Conservation (phyloP, 345 rosid species). For the Iberis pinnata region DNA sequence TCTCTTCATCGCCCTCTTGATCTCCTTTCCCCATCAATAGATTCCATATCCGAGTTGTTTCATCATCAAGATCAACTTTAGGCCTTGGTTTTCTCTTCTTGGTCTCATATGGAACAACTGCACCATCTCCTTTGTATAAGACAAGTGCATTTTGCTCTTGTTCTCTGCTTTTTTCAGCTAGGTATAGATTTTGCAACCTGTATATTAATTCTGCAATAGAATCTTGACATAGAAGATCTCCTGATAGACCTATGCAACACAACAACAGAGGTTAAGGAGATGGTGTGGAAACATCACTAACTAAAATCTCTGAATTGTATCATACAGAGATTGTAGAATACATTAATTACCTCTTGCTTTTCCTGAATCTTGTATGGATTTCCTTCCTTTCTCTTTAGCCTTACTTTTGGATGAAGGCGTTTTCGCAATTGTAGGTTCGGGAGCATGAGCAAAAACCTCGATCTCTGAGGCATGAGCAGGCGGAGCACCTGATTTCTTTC, state of each 20-base stretch:
- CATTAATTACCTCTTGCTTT: slow-evolving; percentile 38
- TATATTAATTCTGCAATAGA: slow-evolving; percentile 42
- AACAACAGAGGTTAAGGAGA: slow-evolving; percentile 8
- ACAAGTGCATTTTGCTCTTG: slow-evolving; percentile 56
- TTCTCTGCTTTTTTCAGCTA: slow-evolving; percentile 34
- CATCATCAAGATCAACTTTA: slow-evolving; percentile 82
- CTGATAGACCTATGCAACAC: slow-evolving; percentile 32
- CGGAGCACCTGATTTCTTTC: slow-evolving; percentile 18
- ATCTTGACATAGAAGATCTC: slow-evolving; percentile 23
- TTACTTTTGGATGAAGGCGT: slow-evolving; percentile 26
- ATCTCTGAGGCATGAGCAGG: slow-evolving; percentile 23
- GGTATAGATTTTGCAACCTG: slow-evolving; percentile 39
- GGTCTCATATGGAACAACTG: slow-evolving; percentile 47
- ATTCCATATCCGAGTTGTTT: slow-evolving; percentile 81
- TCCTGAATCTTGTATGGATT: slow-evolving; percentile 21
- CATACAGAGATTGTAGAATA: slow-evolving; percentile 15
- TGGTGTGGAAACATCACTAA: slow-evolving; percentile 20
- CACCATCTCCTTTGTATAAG: slow-evolving; percentile 48
- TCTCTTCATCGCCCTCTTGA: slow-evolving; percentile 39
- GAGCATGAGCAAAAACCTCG: too few species aligned
- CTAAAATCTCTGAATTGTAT: slow-evolving; percentile 13
- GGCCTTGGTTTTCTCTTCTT: slow-evolving; percentile 68
- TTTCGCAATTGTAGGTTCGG: slow-evolving; percentile 21
- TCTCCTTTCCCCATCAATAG: slow-evolving; percentile 72
- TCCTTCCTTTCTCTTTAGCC: slow-evolving; percentile 28